phyloP scores from a whole-genome alignment of 2,329 filamentous ascomycete genomes.

The Hypoxylon sp. region DNA sequence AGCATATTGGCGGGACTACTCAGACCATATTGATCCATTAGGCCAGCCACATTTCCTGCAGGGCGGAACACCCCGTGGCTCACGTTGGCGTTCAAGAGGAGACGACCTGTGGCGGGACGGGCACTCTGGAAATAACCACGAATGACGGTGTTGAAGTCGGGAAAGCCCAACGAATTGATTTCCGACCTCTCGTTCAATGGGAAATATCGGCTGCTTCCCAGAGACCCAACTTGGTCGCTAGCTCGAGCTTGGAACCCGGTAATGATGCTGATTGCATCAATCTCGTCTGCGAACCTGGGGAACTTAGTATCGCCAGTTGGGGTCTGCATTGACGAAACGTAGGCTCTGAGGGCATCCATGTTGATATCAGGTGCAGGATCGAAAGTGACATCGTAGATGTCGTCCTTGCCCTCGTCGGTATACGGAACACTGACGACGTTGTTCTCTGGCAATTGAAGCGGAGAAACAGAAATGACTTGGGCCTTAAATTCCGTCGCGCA shows the following conservation, averaged over 20 bases:
- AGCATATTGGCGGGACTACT: neutral
- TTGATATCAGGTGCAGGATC: conserved; percentile 55
- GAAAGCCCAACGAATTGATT: conserved; percentile 45
- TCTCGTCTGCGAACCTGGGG: conserved; percentile 62
- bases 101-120: conserved; percentile 64
- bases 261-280: conserved; percentile 67
- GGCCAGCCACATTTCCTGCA: conserved; percentile 52
- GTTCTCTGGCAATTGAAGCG: conserved; percentile 54
- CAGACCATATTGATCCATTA: conserved; percentile 49
- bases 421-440: conserved; percentile 55
- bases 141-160: conserved; percentile 56
- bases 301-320: conserved; percentile 55
- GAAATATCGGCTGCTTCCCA: conserved; percentile 65
- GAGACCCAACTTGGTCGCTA: conserved; percentile 53
- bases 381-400: conserved; percentile 59
- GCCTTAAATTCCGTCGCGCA: conserved; percentile 65
- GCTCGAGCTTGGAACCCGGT: conserved; percentile 60
- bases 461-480: conserved; percentile 58
- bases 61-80: conserved; percentile 66
- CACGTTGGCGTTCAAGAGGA: conserved; percentile 68
- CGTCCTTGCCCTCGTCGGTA: conserved; percentile 51
- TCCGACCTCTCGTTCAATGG: conserved; percentile 54
- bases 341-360: conserved; percentile 58
- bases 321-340: conserved; percentile 59
- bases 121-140: conserved; percentile 69